These are phyloP conservation scores for Przewalskia tangutica DNA, from an alignment of 257 asterid genomes.

Conservation along the genomic window DNA sequence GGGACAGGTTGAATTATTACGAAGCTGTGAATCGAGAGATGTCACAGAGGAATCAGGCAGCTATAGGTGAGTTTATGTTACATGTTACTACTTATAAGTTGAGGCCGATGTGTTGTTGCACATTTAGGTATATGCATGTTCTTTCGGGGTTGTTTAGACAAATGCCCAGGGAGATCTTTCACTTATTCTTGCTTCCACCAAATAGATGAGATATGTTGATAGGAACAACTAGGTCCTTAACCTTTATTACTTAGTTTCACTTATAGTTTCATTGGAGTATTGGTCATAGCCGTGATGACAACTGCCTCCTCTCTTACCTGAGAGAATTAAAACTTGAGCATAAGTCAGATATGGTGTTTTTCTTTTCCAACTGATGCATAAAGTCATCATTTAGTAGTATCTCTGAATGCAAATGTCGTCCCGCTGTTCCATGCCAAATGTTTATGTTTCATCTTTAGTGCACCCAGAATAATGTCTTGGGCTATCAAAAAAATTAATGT, in stretches of 20 bases:
- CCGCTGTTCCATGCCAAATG: background rate
- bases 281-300: background rate
- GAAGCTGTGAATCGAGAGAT: conserved; percentile 92
- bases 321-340: background rate
- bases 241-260: background rate
- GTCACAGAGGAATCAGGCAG: conserved; percentile 97
- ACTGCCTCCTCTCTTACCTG: background rate
- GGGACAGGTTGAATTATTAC: conserved; percentile 75
- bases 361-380: background rate
- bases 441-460: background rate
- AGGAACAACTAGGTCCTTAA: background rate
- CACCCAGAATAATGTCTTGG: background rate
- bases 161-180: background rate
- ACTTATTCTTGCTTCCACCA: background rate
- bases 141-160: background rate
- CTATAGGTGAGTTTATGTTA: conserved; percentile 52
- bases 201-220: background rate
- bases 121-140: background rate
- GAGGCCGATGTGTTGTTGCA: background rate
- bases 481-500: too few species aligned
- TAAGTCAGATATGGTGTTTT: background rate
- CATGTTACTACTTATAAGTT: background rate
- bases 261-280: background rate
- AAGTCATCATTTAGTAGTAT: background rate
- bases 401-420: background rate